Percentiles rank a stretch among this genome's conserved stretches.
Conservation (phyloP, 1,284 basidiomycete species). For the Puccinia coronata region DNA sequence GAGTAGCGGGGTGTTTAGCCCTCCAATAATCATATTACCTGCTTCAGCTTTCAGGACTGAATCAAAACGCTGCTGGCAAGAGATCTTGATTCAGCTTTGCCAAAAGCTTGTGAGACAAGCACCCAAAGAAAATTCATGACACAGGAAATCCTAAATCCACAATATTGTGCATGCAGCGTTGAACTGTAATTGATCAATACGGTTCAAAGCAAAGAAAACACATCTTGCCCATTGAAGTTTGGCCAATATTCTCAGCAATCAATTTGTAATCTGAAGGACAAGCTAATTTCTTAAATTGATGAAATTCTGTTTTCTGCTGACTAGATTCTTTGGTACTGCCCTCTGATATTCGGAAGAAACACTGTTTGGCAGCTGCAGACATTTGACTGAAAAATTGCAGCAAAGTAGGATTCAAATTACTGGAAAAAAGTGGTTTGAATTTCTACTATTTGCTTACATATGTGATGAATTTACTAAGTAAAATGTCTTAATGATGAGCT, state of each 20-base stretch:
- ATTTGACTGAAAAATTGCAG: conserved; percentile 35
- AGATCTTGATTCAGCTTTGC: background rate
- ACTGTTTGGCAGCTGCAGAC: conserved; percentile 34
- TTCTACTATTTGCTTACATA: conserved; percentile 11
- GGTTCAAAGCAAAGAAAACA: conserved; percentile 30
- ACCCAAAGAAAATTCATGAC: conserved; percentile 20
- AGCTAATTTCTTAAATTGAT: conserved; percentile 23
- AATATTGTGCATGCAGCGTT: conserved; percentile 29
- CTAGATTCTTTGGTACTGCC: background rate
- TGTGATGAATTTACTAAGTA: conserved; percentile 35
- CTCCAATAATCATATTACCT: conserved; percentile 34
- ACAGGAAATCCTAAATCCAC: conserved; percentile 25
- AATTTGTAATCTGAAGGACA: conserved; percentile 24
- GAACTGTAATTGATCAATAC: conserved; percentile 27
- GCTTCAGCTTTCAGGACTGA: conserved; percentile 39
- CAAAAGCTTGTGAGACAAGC: background rate
- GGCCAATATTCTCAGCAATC: conserved; percentile 30
- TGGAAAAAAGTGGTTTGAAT: background rate
- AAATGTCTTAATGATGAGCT: conserved; percentile 27
- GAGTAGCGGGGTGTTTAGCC: background rate
- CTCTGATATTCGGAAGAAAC: conserved; percentile 6
- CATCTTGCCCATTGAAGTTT: conserved; percentile 39
- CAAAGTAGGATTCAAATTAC: conserved; percentile 32
- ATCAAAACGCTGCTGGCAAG: conserved; percentile 27
- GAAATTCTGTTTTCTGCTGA: background rate